phyloP scores from a whole-genome alignment of 2,329 filamentous ascomycete genomes.

The Esteya vermicola region DNA sequence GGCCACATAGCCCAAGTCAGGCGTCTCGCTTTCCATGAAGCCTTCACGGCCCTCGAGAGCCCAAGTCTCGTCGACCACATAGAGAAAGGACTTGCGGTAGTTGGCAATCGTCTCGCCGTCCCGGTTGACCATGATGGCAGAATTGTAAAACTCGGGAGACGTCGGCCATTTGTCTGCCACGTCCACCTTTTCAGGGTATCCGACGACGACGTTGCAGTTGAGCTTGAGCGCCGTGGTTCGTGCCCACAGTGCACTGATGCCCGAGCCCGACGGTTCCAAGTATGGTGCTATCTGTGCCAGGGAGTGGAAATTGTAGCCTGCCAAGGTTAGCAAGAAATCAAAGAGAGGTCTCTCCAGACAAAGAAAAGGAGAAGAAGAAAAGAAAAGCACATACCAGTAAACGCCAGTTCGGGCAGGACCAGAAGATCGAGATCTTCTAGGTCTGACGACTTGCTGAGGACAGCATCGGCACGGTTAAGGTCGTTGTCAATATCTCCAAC shows the following conservation, averaged over 20 bases:
- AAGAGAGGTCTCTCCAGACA: no score
- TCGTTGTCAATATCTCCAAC: conserved; percentile 60
- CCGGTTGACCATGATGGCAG: conserved; percentile 36
- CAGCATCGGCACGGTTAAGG: conserved; percentile 48
- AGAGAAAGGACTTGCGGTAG: conserved; percentile 46
- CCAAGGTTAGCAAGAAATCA: background rate
- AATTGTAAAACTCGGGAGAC: conserved; percentile 39
- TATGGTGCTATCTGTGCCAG: conserved; percentile 52
- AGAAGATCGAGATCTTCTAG: conserved; percentile 55
- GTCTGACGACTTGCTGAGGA: conserved; percentile 38
- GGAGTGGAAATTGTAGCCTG: conserved; percentile 66
- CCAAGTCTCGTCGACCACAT: conserved; percentile 48
- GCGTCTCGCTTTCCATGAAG: conserved; percentile 31
- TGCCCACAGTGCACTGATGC: conserved; percentile 60
- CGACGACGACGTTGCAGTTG: conserved; percentile 53
- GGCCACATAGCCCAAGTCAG: conserved; percentile 33
- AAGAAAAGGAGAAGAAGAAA: background rate
- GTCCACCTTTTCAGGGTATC: conserved; percentile 60
- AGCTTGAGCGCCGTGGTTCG: conserved; percentile 49
- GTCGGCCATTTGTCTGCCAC: conserved; percentile 33
- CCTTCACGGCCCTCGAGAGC: conserved; percentile 37
- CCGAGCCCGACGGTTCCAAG: conserved; percentile 51
- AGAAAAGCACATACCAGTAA: conserved; percentile 39
- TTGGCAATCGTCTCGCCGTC: conserved; percentile 48
- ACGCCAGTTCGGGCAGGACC: conserved; percentile 63